phyloP scores from a whole-genome alignment of 176 grass and related monocot species.

The Aegilops bicornis region DNA sequence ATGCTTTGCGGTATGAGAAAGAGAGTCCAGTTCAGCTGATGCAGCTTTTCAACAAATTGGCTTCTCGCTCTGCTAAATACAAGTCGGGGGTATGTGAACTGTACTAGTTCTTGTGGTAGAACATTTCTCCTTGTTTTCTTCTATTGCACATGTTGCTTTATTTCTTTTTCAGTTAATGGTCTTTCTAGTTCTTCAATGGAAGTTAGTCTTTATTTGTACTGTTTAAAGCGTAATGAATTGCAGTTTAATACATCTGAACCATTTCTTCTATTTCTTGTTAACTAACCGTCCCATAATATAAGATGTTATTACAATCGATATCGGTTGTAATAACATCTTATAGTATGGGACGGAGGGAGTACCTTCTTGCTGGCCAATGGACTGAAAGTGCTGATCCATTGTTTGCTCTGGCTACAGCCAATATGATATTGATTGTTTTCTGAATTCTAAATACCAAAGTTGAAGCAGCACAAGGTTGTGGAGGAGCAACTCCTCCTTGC shows the following conservation, averaged over 20 bases:
- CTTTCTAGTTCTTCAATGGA: not conserved
- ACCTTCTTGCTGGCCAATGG: not conserved
- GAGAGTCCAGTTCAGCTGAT: conserved; percentile 99
- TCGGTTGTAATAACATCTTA: too few relatives aligned
- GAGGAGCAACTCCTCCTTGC: too few relatives aligned
- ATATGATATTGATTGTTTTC: not conserved
- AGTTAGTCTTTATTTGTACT: not conserved
- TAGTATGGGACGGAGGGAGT: not conserved
- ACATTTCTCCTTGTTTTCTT: conserved; percentile 21
- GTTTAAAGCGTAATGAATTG: conserved; percentile 9
- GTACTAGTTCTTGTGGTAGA: conserved; percentile 33
- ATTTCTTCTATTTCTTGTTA: conserved; percentile 11
- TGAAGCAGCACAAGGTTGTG: too few relatives aligned
- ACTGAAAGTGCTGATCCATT: not conserved
- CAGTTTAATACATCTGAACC: not conserved
- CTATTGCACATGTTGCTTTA: not conserved
- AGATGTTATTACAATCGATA: too few relatives aligned
- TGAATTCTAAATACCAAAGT: too few relatives aligned
- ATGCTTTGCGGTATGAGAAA: conserved; percentile 97
- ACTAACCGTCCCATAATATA: not conserved
- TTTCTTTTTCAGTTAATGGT: not conserved
- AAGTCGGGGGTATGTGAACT: conserved; percentile 81
- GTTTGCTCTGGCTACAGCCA: not conserved
- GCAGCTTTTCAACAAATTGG: conserved; percentile 99
- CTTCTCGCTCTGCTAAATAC: conserved; percentile 92